Conservation (phyloP, 2,329 filamentous ascomycete species). For the Talaromyces pinophilus region DNA sequence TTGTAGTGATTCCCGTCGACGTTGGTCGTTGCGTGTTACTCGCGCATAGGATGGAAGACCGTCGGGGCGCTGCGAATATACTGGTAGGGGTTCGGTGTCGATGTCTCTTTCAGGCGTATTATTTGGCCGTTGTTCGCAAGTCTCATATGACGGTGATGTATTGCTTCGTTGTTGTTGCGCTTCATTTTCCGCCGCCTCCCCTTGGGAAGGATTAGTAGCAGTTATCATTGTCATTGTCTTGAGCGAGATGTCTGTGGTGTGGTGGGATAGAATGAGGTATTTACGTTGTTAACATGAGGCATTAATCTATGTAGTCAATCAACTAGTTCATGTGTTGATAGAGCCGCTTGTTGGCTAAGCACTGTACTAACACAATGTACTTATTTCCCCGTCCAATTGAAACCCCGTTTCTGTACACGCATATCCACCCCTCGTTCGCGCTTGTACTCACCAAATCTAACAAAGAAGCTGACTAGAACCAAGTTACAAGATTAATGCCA, state of each 20-base stretch:
- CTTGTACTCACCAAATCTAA: not conserved
- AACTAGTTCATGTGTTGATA: not conserved
- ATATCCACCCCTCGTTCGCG: not conserved
- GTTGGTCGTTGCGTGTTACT: not conserved
- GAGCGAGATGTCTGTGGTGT: not conserved
- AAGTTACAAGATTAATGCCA: not conserved
- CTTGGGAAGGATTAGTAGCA: not conserved
- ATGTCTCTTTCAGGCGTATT: not conserved
- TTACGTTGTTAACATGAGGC: not conserved
- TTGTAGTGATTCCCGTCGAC: constrained; percentile 8
- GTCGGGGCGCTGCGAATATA: not conserved
- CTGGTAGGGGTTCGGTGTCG: constrained; percentile 1
- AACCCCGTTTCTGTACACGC: not conserved
- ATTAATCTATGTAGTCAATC: not conserved
- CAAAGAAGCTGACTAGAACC: not conserved
- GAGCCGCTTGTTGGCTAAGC: not conserved
- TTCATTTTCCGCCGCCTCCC: not conserved
- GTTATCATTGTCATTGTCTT: not conserved
- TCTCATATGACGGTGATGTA: not conserved
- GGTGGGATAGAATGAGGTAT: not conserved
- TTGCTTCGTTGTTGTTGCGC: not conserved
- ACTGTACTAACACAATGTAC: not conserved
- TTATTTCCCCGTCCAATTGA: not conserved
- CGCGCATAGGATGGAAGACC: constrained; percentile 15
- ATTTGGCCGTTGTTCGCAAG: not conserved